These are phyloP conservation scores for Pseudoturritis turrita DNA, from an alignment of 345 rosid genomes.

Conservation along the genomic window DNA sequence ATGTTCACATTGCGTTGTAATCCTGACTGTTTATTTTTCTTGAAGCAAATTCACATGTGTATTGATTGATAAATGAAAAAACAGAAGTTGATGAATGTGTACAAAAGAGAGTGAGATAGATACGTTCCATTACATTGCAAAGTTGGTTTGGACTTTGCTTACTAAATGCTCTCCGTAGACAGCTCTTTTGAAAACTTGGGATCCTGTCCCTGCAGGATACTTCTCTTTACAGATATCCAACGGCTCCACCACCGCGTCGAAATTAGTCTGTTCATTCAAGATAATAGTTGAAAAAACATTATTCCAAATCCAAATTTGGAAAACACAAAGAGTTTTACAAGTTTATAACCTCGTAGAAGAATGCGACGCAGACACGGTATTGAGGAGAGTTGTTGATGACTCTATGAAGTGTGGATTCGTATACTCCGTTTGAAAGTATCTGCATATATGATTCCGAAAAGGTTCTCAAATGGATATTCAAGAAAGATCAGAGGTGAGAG, in stretches of 20 bases:
- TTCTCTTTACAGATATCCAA: slow-evolving; percentile 51
- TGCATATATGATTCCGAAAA: slow-evolving; percentile 26
- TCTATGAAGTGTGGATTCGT: slow-evolving; percentile 74
- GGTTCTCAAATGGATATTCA: neutral
- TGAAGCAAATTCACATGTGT: too few relatives aligned
- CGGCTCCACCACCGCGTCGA: slow-evolving; percentile 69
- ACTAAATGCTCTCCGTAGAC: slow-evolving; percentile 86
- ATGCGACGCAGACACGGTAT: slow-evolving; percentile 67
- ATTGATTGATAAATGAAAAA: too few relatives aligned
- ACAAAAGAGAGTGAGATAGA: neutral
- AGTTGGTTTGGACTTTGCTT: slow-evolving; percentile 64
- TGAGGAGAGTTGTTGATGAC: slow-evolving; percentile 55
- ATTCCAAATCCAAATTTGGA: neutral
- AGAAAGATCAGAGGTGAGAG: neutral
- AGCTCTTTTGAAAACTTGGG: slow-evolving; percentile 47
- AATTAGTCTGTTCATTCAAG: slow-evolving; percentile 50
- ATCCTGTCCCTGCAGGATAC: slow-evolving; percentile 25
- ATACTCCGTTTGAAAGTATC: slow-evolving; percentile 79
- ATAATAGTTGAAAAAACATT: neutral
- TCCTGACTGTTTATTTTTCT: too few relatives aligned
- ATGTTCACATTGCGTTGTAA: too few relatives aligned
- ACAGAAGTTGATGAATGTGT: neutral
- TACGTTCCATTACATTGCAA: slow-evolving; percentile 28
- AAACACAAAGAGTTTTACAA: neutral
- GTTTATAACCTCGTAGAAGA: slow-evolving; percentile 66